These are phyloP conservation scores for Ceratocystis variospora DNA, from an alignment of 2,329 filamentous ascomycete species.

Conservation along the genomic window DNA sequence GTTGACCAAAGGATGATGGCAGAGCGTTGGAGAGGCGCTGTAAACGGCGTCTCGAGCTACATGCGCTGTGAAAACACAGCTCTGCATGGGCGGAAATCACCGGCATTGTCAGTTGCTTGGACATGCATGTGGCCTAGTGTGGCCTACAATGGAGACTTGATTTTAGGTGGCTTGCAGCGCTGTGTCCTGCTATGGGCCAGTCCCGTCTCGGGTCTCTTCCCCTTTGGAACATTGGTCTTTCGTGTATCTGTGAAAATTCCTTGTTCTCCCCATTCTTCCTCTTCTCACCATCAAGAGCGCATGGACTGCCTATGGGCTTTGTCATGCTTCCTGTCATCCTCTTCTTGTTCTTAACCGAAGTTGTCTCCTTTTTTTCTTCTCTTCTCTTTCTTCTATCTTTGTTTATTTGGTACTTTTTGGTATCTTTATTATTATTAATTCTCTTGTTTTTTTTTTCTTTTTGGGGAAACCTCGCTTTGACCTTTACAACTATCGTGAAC, in stretches of 20 bases:
- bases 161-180: background rate
- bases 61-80: background rate
- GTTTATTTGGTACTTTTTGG: background rate
- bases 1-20: background rate
- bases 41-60: background rate
- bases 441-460: background rate
- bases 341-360: background rate
- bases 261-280: background rate
- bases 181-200: background rate
- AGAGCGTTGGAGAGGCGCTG: background rate
- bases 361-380: background rate
- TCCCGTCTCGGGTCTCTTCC: background rate
- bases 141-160: background rate
- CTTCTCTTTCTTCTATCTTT: background rate
- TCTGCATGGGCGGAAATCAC: conserved; percentile 4
- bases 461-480: background rate
- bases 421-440: background rate
- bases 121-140: background rate
- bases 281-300: background rate
- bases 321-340: background rate
- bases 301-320: background rate
- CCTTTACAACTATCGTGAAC: conserved; percentile 4
- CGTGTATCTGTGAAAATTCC: background rate
- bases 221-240: background rate
- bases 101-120: conserved; percentile 3